A percentile compares a stretch with the other conserved stretches of the same genome.
Evolutionary conservation across 2,329 filamentous ascomycete species (phyloP).

Genomic region (Sporothrix globosa): DNA sequence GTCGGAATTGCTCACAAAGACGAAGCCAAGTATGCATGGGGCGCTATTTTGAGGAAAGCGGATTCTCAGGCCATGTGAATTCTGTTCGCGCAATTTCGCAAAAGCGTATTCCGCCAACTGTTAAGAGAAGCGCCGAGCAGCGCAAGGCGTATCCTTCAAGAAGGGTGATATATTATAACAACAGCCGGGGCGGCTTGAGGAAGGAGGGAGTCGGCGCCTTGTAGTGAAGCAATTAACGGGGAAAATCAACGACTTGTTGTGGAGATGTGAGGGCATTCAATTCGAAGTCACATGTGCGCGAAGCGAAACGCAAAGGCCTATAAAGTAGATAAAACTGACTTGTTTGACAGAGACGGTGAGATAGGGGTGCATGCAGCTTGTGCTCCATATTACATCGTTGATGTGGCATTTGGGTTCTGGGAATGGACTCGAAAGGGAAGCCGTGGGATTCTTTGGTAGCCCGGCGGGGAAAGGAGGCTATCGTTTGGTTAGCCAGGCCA

Average conservation of each 20-base stretch:
- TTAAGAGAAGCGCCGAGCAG: not conserved
- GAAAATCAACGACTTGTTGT: constrained; percentile 17
- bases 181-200: constrained; percentile 20
- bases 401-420: not conserved
- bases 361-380: not conserved
- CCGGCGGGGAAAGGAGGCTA: constrained; percentile 6
- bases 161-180: not conserved
- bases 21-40: not conserved
- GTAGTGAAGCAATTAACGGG: not conserved
- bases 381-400: not conserved
- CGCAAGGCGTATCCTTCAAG: not conserved
- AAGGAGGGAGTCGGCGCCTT: not conserved
- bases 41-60: not conserved
- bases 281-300: not conserved
- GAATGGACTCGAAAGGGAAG: not conserved
- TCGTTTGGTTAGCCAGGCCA: not conserved
- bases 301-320: not conserved
- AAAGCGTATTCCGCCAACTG: constrained; percentile 6
- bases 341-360: not conserved
- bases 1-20: not conserved
- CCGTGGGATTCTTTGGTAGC: not conserved
- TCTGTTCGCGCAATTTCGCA: not conserved
- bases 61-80: not conserved
- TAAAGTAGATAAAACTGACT: not conserved
- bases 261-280: not conserved